Evolutionary conservation across 345 rosid species (phyloP), one percentile per base, ranked within the genome.

Genomic region (Moricandia moricandioides): DNA sequence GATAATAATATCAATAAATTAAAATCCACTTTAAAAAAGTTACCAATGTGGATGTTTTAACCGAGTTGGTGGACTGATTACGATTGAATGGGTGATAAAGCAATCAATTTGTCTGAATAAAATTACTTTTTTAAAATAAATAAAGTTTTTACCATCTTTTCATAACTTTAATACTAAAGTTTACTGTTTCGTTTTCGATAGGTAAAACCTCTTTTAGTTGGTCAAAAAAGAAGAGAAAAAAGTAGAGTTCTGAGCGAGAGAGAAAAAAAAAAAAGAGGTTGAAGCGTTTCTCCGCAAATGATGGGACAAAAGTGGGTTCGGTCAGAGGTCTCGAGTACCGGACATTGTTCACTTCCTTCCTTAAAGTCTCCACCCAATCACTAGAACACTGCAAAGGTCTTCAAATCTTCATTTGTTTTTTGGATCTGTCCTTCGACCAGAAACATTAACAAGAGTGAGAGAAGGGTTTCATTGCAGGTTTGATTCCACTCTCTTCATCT

Each of bases 201-300:
- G 57, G 56, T 27, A 47, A 43, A 39, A 43, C 4, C 51, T 13
- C 31, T 29, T 29, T 29, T 29, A n/a, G n/a, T 21, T 21, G 31
- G 31, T 29, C 31, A 57, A 27, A 11, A 10, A 37, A 16, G 7
- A 43, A 43, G 16, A 43, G 13, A 8, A 65, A 26, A n/a, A n/a
- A n/a, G n/a, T n/a, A n/a, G n/a, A n/a, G n/a, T n/a, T n/a, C n/a
- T n/a, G n/a, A n/a, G n/a, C n/a, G n/a, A n/a, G n/a, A n/a, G n/a
- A n/a, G n/a, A n/a, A 45, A 26, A 43, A 33, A n/a, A n/a, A 31
- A 0, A 68, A 55, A 60, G 49, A 60, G 33, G 31, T 17, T 1
- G 9, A 52, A 59, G 62, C 39, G 61, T 60, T 75, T 68, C 79
- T 67, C 72, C 72, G 80, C 76, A 70, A 65, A 65, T 65, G 62